phyloP scores from a whole-genome alignment of 1,139 yeast genomes.

The Yamadazyma diddensiae region DNA sequence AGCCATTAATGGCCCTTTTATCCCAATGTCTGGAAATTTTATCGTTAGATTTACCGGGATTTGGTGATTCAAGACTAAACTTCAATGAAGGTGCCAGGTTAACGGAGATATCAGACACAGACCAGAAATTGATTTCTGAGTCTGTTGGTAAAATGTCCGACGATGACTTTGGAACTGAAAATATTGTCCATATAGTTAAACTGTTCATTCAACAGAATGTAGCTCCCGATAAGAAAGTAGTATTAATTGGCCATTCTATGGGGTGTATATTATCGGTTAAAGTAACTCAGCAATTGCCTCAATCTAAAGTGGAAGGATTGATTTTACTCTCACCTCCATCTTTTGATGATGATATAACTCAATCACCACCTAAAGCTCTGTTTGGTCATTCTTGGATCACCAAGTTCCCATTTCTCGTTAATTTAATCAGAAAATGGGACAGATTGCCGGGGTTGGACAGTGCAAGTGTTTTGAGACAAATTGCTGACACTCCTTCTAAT shows the following conservation, averaged over 20 bases:
- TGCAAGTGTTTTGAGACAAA: slow-evolving; percentile 52
- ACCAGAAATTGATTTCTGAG: slow-evolving; percentile 27
- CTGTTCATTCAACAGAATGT: slow-evolving; percentile 39
- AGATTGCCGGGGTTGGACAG: slow-evolving; percentile 62
- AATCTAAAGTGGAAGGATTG: slow-evolving; percentile 41
- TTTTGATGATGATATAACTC: slow-evolving; percentile 29
- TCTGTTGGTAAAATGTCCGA: slow-evolving; percentile 34
- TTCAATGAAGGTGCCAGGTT: slow-evolving; percentile 20
- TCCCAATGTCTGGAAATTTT: slow-evolving; percentile 65
- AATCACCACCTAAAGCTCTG: too few species aligned
- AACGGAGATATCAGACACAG: slow-evolving; percentile 21
- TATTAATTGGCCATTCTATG: slow-evolving; percentile 73
- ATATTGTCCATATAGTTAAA: slow-evolving; percentile 44
- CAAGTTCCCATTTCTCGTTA: slow-evolving; percentile 51
- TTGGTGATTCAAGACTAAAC: slow-evolving; percentile 51
- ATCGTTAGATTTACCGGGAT: slow-evolving; percentile 72
- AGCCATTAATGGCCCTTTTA: slow-evolving; percentile 59
- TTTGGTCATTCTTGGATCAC: slow-evolving; percentile 18
- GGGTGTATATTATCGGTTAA: slow-evolving; percentile 59
- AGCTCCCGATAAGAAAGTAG: slow-evolving; percentile 45
- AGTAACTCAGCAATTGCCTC: slow-evolving; percentile 43
- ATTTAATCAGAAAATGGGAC: slow-evolving; percentile 56
- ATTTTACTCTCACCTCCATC: slow-evolving; percentile 56
- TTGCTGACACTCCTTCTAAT: slow-evolving; percentile 28
- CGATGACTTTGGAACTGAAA: slow-evolving; percentile 47